Evolutionary conservation across 495 filamentous ascomycete genomes (phyloP), one percentile per base, ranked within the genome.

Genomic region (Penicillium silybi): DNA sequence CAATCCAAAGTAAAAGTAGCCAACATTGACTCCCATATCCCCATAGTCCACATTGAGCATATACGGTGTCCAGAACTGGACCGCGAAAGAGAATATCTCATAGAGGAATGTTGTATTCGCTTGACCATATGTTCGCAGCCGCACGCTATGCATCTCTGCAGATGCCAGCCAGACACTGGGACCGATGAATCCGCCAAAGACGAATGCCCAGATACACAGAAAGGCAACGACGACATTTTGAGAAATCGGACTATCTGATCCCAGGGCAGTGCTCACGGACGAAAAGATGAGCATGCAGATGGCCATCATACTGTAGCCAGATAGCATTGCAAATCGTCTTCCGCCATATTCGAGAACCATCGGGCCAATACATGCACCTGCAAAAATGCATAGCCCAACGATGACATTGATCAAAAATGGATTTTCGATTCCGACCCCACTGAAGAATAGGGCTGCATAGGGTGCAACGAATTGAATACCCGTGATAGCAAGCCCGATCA

Each of bases 1-100:
- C 17, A 53, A 15, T 41, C 50, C 44, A 22, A 53, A 53, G 19
- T 53, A 53, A 29, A 47, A 53, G 44, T 53, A 53, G 27, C 50
- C 43, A 18, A 53, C 50, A 17, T 46, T 47, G n/a, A 23, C 23
- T 5, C 50, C 50, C 50, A 53, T 53, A 47, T 53, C 41, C 10
- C 50, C 50, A 16, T 53, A 48, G 1, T 48, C 7, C 39, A 19
- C 16, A n/a, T 47, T 48, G 27, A 53, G 34, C 50, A 53, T 53
- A 32, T 53, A 53, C 2, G 44, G 50, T 18, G 50, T 47, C 41
- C 42, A 53, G 19, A 53, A 53, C 1, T 20, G 6, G 17, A 43
- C 50, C 6, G 4, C 50, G 17, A 53, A 53, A 2, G 7, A 17
- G 25, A 40, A 17, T 7, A 53, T 53, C n/a, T 48, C 18, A 20